phyloP scores from a whole-genome alignment of 2,329 filamentous ascomycete genomes.

The Colletotrichum zoysiae region DNA sequence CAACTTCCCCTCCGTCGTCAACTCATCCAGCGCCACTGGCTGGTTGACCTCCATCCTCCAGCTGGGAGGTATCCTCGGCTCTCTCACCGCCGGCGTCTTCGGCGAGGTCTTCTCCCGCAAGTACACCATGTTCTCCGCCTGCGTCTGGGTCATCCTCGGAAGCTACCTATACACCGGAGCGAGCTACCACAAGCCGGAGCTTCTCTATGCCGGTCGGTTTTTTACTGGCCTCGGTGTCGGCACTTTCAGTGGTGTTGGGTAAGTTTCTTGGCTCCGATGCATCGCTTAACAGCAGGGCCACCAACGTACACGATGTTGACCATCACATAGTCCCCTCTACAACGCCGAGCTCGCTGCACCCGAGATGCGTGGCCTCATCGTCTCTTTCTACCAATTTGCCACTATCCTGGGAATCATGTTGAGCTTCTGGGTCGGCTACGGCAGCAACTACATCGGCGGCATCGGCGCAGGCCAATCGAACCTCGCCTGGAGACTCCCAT shows the following conservation, averaged over 20 bases:
- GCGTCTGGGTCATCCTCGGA: slow-evolving; percentile 60
- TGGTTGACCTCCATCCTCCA: slow-evolving; percentile 66
- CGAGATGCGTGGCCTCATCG: slow-evolving; percentile 75
- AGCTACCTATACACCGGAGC: slow-evolving; percentile 61
- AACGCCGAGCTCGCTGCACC: slow-evolving; percentile 69
- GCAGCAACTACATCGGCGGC: slow-evolving; percentile 61
- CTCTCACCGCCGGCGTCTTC: slow-evolving; percentile 60
- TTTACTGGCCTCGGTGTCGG: slow-evolving; percentile 64
- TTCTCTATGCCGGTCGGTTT: slow-evolving; percentile 63
- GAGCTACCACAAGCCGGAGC: slow-evolving; percentile 51
- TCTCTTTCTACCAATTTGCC: slow-evolving; percentile 74
- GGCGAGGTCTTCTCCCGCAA: slow-evolving; percentile 64
- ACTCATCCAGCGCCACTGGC: slow-evolving; percentile 60
- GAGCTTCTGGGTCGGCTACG: slow-evolving; percentile 61
- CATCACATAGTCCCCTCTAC: slow-evolving; percentile 54
- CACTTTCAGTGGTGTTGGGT: slow-evolving; percentile 58
- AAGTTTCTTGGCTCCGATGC: neutral
- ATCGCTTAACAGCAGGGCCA: neutral
- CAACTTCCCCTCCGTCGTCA: slow-evolving; percentile 62
- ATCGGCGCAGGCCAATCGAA: slow-evolving; percentile 57
- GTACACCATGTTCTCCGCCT: slow-evolving; percentile 64
- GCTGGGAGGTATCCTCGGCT: slow-evolving; percentile 63
- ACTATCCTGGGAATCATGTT: slow-evolving; percentile 70
- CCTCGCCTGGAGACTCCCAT: slow-evolving; percentile 59
- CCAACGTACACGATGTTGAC: neutral